Conservation (phyloP, 148 eudicot species). For the Tetragonia tetragonoides region DNA sequence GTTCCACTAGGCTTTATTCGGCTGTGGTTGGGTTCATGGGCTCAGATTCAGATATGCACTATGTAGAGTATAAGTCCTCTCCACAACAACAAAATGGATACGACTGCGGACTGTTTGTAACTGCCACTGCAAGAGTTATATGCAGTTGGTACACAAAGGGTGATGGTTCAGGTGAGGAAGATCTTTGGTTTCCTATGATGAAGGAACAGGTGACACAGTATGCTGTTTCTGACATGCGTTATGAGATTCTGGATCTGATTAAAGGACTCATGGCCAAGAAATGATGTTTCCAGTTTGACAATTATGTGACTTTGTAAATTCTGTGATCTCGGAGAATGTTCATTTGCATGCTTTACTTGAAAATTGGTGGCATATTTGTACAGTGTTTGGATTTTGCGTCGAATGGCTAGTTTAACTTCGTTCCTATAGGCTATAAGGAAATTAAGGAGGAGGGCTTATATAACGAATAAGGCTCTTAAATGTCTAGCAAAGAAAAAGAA, state of each 20-base stretch:
- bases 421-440: too few relatives aligned
- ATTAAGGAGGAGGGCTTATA: too few relatives aligned
- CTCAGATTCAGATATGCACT: slow-evolving; percentile 23
- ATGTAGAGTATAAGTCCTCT: slow-evolving; percentile 40
- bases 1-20: slow-evolving; percentile 49
- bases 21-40: slow-evolving; percentile 40
- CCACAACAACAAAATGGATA: slow-evolving; percentile 76
- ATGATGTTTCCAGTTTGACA: too few relatives aligned
- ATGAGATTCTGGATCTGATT: slow-evolving; percentile 49
- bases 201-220: slow-evolving; percentile 48
- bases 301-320: too few relatives aligned
- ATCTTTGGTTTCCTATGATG: slow-evolving; percentile 52
- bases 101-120: slow-evolving; percentile 81
- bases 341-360: too few relatives aligned
- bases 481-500: too few relatives aligned
- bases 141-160: slow-evolving; percentile 55
- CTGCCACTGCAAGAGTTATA: slow-evolving; percentile 64
- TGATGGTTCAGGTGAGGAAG: slow-evolving; percentile 27
- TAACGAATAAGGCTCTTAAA: too few relatives aligned
- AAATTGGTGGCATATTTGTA: too few relatives aligned
- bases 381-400: too few relatives aligned
- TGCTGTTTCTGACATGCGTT: slow-evolving; percentile 46
- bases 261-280: slow-evolving; percentile 38
- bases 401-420: too few relatives aligned
- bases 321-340: too few relatives aligned